Evolutionary conservation across 208 protist genomes (phyloP), one percentile per base, ranked within the genome.

Genomic region (Porcisia deanei): DNA sequence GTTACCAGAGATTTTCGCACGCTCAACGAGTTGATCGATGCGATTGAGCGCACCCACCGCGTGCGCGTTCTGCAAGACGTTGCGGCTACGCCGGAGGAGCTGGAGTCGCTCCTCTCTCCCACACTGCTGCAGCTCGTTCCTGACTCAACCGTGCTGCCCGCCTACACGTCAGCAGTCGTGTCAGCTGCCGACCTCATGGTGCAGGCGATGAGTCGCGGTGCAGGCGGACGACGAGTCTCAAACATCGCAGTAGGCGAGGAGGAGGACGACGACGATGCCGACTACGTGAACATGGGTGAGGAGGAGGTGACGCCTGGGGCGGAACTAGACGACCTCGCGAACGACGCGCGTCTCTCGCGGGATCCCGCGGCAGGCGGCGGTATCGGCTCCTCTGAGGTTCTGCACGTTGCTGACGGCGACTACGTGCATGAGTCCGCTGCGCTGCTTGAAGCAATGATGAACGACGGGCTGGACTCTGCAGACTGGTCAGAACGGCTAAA

Each of bases 41-140:
- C 89, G 57, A 71, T 96, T 3, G 88, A 90, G 79, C 84, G 71
- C 22, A 58, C 59, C 2, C 81, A 89, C 71, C 76, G 82, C 9
- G 84, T 96, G 47, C 77, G 75, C 7, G 92, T 96, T n/a, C 83
- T 83, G 69, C 92, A 96, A 45, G 88, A 93, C 41, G 79, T 96
- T 47, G 75, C 92, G 12, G 81, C 88, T 43, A 87, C 92, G 5
- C 84, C 86, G 30, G 90, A 91, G 39, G 92, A 96, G 69, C 73
- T 96, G 0, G 89, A 93, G 83, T 82, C 88, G 6, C 81, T 96
- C 41, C 83, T 96, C 74, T 94, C 92, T 34, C 86, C 92, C 0
- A 96, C 92, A 54, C 80, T 96, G 59, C 82, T 93, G 75, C 92
- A 94, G 71, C 86, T 96, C 22, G 87, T 96, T 58, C 92, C 92